Evolutionary conservation across 805 yeast species (phyloP).

Genomic region (Ascoidea tarda): DNA sequence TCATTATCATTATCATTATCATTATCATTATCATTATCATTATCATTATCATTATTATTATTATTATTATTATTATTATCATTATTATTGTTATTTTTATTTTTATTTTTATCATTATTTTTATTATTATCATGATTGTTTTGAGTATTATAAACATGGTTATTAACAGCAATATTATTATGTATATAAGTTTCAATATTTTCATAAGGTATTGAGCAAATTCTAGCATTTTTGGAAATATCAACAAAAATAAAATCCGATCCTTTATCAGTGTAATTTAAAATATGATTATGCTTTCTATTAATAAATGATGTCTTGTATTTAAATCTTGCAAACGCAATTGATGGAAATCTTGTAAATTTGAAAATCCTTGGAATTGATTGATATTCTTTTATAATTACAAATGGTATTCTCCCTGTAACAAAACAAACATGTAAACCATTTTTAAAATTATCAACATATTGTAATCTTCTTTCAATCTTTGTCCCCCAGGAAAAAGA

Average conservation of each 20-base stretch:
- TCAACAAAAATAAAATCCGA: conserved; percentile 52
- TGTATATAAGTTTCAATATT: conserved; percentile 1
- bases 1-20: conserved; percentile 3
- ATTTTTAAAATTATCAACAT: conserved; percentile 35
- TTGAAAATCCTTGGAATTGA: conserved; percentile 53
- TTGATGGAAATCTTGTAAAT: conserved; percentile 48
- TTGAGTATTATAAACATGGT: too few species aligned
- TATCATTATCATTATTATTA: not conserved
- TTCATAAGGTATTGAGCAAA: conserved; percentile 21
- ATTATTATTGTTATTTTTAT: too few species aligned
- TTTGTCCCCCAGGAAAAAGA: conserved; percentile 56
- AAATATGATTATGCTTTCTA: conserved; percentile 13
- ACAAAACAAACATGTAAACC: conserved; percentile 50
- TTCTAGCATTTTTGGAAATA: conserved; percentile 51
- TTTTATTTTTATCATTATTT: too few species aligned
- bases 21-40: not conserved
- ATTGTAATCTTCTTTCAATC: conserved; percentile 53
- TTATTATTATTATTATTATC: too few species aligned
- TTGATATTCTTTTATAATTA: conserved; percentile 49
- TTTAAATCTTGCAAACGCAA: conserved; percentile 50
- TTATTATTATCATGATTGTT: too few species aligned
- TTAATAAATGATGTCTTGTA: conserved; percentile 8
- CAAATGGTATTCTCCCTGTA: conserved; percentile 61
- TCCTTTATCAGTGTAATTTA: conserved; percentile 16
- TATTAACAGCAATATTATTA: not conserved